A percentile compares a stretch with the other conserved stretches of the same genome.
Evolutionary conservation across 208 protist genomes (phyloP).

Genomic region (Crithidia thermophila): DNA sequence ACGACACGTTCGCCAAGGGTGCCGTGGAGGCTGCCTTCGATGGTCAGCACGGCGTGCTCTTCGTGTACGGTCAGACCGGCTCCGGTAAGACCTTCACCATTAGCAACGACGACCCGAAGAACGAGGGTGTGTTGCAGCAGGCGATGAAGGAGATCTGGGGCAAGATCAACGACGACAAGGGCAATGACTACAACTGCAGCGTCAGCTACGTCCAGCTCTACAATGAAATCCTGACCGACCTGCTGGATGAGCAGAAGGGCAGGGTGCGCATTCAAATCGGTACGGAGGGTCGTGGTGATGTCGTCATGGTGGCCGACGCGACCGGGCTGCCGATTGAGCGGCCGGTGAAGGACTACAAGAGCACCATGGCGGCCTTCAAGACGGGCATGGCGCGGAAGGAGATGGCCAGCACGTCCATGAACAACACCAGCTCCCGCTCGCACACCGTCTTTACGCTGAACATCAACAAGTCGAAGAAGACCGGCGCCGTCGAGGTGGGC

Average conservation of each 20-base stretch:
- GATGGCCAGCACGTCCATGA: constrained; percentile 94
- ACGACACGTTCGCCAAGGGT: constrained; percentile 66
- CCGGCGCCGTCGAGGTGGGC: constrained; percentile 34
- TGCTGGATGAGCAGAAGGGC: constrained; percentile 75
- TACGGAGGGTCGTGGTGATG: constrained; percentile 74
- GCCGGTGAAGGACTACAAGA: constrained; percentile 65
- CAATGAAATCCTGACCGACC: constrained; percentile 89
- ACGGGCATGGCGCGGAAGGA: constrained; percentile 82
- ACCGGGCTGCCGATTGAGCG: constrained; percentile 65
- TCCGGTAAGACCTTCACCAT: constrained; percentile 93
- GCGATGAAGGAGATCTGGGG: constrained; percentile 70
- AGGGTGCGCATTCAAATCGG: constrained; percentile 83
- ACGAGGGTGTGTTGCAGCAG: constrained; percentile 88
- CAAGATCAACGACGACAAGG: constrained; percentile 60
- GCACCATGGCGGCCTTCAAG: constrained; percentile 78
- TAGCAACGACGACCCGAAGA: constrained; percentile 86
- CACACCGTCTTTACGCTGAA: constrained; percentile 94
- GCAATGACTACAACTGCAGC: constrained; percentile 79
- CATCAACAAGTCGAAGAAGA: constrained; percentile 77
- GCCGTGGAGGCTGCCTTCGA: constrained; percentile 90
- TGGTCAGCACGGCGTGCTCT: constrained; percentile 89
- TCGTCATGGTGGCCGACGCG: constrained; percentile 72
- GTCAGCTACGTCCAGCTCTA: constrained; percentile 92
- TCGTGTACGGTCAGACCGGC: constrained; percentile 93
- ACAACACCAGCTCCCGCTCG: constrained; percentile 85